These are phyloP conservation scores for Dovyalis caffra DNA, from an alignment of 345 rosid genomes.

Conservation along the genomic window DNA sequence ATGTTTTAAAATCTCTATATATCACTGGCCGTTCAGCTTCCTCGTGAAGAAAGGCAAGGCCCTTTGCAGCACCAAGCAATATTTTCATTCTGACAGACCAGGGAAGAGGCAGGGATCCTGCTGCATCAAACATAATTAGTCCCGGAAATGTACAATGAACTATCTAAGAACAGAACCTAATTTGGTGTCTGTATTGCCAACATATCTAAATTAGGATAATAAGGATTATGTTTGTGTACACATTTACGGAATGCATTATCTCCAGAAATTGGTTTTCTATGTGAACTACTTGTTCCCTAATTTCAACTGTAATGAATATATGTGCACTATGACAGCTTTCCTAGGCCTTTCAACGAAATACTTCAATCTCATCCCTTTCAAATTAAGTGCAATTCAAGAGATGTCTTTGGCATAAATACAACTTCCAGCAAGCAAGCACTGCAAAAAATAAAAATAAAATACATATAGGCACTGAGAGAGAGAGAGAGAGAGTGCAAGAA, in stretches of 20 bases:
- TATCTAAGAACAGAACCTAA: background rate
- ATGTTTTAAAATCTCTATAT: slow-evolving; percentile 46
- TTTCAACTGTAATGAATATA: background rate
- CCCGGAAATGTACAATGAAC: slow-evolving; percentile 3
- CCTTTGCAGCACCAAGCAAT: slow-evolving; percentile 42
- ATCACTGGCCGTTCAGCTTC: slow-evolving; percentile 49
- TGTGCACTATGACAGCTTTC: background rate
- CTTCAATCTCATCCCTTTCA: background rate
- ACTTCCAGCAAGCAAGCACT: background rate
- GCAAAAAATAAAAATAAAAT: background rate
- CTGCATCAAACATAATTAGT: background rate
- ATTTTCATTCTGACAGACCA: slow-evolving; percentile 45
- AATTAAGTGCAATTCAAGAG: background rate
- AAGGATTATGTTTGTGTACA: background rate
- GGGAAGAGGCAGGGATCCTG: slow-evolving; percentile 46
- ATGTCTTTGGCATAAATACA: background rate
- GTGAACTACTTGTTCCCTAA: background rate
- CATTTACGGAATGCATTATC: background rate
- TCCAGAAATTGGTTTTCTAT: background rate
- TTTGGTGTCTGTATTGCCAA: background rate
- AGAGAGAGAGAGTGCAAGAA: background rate
- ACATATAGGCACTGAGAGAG: background rate
- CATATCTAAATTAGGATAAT: background rate
- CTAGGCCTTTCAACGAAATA: background rate
- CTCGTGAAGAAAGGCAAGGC: slow-evolving; percentile 50